Conservation (phyloP, 352 stramenopile species). For the Globisporangium parvum region DNA sequence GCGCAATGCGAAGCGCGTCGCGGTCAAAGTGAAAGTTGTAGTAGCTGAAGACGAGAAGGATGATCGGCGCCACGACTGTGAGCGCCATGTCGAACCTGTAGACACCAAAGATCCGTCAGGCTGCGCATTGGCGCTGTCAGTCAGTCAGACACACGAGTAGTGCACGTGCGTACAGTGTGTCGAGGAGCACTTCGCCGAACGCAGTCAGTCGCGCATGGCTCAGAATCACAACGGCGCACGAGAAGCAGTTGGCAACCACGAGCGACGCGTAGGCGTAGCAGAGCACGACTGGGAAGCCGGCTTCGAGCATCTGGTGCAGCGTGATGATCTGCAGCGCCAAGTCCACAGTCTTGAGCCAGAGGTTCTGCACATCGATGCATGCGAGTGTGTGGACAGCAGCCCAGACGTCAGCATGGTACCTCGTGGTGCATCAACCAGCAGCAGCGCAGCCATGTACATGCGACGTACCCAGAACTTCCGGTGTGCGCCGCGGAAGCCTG, state of each 20-base stretch:
- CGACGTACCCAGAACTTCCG: conserved; percentile 8
- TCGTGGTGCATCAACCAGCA: too few relatives aligned
- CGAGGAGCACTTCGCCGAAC: conserved; percentile 24
- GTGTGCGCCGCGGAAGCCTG: background rate
- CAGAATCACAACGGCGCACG: conserved; percentile 10
- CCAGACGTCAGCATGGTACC: too few relatives aligned
- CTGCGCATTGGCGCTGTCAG: too few relatives aligned
- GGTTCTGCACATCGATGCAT: conserved; percentile 14
- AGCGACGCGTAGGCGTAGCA: conserved; percentile 13
- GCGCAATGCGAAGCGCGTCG: conserved; percentile 13
- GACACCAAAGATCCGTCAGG: too few relatives aligned
- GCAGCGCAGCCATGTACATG: too few relatives aligned
- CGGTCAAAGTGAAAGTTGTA: conserved; percentile 28
- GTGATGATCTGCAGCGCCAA: conserved; percentile 17
- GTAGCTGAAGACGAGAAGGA: conserved; percentile 19
- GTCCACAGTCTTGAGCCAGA: conserved; percentile 19
- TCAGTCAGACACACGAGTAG: too few relatives aligned
- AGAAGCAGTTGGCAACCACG: conserved; percentile 17
- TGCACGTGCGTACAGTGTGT: conserved; percentile 8
- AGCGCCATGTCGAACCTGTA: conserved; percentile 24
- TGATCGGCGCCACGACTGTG: conserved; percentile 21
- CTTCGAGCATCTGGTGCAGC: conserved; percentile 20
- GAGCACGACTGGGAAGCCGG: conserved; percentile 13
- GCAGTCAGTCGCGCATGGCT: conserved; percentile 5
- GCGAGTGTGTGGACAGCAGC: too few relatives aligned